Conservation (phyloP, 2,329 filamentous ascomycete species). For the Colletotrichum incanum region DNA sequence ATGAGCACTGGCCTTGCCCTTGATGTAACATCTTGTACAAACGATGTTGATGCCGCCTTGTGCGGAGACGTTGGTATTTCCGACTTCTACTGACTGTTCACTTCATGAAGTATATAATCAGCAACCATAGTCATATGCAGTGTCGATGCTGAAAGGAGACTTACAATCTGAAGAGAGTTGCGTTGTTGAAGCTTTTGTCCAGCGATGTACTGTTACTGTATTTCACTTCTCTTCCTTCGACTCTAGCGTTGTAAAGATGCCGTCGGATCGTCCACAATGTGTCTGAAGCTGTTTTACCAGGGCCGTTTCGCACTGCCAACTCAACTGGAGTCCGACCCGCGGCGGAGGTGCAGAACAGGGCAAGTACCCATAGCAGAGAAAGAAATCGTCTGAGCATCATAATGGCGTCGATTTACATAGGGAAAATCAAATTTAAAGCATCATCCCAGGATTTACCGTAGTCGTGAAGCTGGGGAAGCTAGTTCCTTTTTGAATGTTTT, state of each 20-base stretch:
- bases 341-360: not conserved
- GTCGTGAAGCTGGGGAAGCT: not conserved
- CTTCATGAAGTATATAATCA: not conserved
- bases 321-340: conserved; percentile 11
- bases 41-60: conserved; percentile 56
- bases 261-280: conserved; percentile 26
- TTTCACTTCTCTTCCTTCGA: conserved; percentile 17
- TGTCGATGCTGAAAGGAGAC: conserved; percentile 9
- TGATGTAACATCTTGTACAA: conserved; percentile 67
- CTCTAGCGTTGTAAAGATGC: conserved; percentile 17
- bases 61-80: conserved; percentile 44
- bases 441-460: not conserved
- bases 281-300: conserved; percentile 19
- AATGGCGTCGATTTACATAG: not conserved
- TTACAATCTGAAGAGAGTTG: conserved; percentile 54
- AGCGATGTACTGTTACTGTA: conserved; percentile 51
- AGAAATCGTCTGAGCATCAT: not conserved
- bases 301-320: conserved; percentile 21
- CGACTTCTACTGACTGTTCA: conserved; percentile 33
- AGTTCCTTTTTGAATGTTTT: not conserved
- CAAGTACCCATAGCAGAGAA: not conserved
- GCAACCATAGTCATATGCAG: not conserved
- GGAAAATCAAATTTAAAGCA: not conserved
- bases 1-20: conserved; percentile 60
- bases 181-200: conserved; percentile 59